Evolutionary conservation across 164 flowering plant species (phyloP).

Genomic region (Annona squamosa): DNA sequence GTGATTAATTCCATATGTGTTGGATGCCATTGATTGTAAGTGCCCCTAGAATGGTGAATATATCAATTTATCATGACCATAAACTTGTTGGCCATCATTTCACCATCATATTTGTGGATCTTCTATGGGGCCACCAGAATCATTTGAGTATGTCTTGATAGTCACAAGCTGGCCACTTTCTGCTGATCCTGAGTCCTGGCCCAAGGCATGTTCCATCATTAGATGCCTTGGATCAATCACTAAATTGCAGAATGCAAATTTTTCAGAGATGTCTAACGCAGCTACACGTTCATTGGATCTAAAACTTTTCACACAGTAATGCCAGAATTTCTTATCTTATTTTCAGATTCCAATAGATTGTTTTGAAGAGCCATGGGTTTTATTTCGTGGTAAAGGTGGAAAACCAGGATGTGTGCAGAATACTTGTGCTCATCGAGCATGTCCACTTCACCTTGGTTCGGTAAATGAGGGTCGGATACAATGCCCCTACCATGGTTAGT

Average conservation of each 20-base stretch:
- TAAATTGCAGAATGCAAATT: background rate
- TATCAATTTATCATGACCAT: background rate
- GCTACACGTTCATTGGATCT: background rate
- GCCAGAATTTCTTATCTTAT: background rate
- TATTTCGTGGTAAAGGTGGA: conserved; percentile 93
- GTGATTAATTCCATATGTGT: background rate
- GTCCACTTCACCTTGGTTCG: conserved; percentile 95
- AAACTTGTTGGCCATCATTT: background rate
- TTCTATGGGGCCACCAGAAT: background rate
- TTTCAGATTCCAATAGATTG: conserved; percentile 88
- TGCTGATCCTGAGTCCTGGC: background rate
- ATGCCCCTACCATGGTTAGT: conserved; percentile 96
- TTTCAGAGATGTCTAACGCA: background rate
- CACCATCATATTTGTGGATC: background rate
- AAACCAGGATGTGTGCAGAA: conserved; percentile 91
- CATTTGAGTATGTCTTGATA: background rate
- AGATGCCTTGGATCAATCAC: background rate
- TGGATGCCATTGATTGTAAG: background rate
- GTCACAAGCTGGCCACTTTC: background rate
- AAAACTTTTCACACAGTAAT: background rate
- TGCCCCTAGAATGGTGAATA: background rate
- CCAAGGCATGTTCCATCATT: background rate
- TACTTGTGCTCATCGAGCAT: conserved; percentile 97
- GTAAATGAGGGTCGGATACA: conserved; percentile 89
- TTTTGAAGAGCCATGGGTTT: conserved; percentile 93